Evolutionary conservation across 495 filamentous ascomycete species (phyloP), one percentile per base, ranked within the genome.

Genomic region (Penicillium argentinense): DNA sequence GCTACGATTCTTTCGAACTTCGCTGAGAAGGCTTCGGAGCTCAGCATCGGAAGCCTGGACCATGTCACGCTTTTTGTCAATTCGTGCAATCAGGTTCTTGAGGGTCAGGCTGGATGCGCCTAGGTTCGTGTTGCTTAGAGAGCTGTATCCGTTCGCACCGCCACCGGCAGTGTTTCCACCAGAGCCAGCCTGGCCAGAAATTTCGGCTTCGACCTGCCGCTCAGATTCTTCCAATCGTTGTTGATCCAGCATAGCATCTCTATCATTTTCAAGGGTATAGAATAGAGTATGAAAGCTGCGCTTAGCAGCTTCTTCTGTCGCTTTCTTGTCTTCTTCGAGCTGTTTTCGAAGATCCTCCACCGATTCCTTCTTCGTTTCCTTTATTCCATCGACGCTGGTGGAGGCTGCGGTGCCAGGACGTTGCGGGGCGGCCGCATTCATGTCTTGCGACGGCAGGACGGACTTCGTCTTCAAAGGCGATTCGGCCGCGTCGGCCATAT

Each of bases 181-280:
- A 32, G 73, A 60, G 47, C 70, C 76, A 45, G 64, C 71, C 56
- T 87, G 83, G 39, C 89, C 87, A 11, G 77, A 81, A 75, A 93
- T 90, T 67, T 99, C 93, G 13, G 90, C 89, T 64, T 97, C 91
- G 9, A 97, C 85, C 63, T 95, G 91, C 59, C 91, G 86, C 60
- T 99, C 93, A 1, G 92, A 89, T 60, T 97, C 93, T 51, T 97
- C 95, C 32, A 99, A 79, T 62, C 90, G 89, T 67, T 97, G 89
- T 66, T 99, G 95, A 63, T 99, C 93, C 49, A 96, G 65, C 95
- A 97, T 97, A 29, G 93, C 91, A 60, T 91, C 88, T 21, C 87
- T 80, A 64, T 99, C 93, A 62, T 89, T 91, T 64, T 99, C 93
- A 22, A 97, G 72, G 2, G 95, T 97, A 64, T 96, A 93, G 65